A percentile compares a stretch with the other conserved stretches of the same genome.
These are phyloP conservation scores for Pigoraptor vietnamica DNA, from an alignment of 78 protist genomes.

Conservation along the genomic window DNA sequence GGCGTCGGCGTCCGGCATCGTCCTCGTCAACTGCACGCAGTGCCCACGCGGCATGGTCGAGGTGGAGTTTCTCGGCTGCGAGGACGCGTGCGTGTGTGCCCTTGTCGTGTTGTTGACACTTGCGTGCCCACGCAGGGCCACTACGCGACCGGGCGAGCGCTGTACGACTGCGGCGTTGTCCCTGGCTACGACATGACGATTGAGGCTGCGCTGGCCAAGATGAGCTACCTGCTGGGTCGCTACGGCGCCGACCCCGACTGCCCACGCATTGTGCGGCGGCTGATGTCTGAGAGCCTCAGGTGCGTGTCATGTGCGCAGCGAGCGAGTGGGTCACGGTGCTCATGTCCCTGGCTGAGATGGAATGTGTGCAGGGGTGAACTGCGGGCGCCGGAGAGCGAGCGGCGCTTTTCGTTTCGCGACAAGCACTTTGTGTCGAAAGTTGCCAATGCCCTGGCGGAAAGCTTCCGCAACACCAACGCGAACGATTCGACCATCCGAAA, in stretches of 20 bases:
- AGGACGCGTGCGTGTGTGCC: background rate
- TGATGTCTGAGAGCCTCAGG: background rate
- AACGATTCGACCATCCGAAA: background rate
- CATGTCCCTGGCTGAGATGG: too few relatives aligned
- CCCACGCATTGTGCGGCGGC: background rate
- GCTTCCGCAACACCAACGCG: background rate
- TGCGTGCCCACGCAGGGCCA: background rate
- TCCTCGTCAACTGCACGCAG: background rate
- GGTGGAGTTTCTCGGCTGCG: too few relatives aligned
- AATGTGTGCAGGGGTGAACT: background rate
- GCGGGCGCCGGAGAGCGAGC: background rate
- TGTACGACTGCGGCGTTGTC: background rate
- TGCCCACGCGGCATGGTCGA: background rate
- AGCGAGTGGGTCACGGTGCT: too few relatives aligned
- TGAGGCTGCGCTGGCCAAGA: slow-evolving; percentile 5
- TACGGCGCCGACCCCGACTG: background rate
- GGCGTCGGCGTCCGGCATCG: background rate
- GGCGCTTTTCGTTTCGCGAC: background rate
- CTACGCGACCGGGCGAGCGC: slow-evolving; percentile 4
- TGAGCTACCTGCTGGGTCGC: background rate
- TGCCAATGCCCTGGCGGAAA: background rate
- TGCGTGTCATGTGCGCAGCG: background rate
- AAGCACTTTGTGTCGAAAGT: background rate
- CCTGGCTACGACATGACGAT: slow-evolving; percentile 12
- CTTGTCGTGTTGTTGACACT: background rate